Base-by-base conservation (phyloP, 2,329 filamentous ascomycete genomes). In the Fusarium poae region DNA sequence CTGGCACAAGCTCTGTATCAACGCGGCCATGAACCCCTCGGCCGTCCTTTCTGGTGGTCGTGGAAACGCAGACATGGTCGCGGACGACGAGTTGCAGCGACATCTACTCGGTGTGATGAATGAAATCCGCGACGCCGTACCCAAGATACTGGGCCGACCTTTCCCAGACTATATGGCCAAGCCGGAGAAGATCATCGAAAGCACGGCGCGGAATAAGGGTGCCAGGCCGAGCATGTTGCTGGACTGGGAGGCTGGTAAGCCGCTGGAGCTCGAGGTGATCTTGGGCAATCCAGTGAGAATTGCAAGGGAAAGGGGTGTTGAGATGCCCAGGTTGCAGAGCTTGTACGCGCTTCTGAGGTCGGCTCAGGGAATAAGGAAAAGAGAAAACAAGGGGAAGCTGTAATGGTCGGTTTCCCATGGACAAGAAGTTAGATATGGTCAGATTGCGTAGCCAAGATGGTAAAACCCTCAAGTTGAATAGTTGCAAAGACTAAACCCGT, bases 1-100 rank as follows among this genome's bases (percentile, higher is more conserved):
- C 25, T 93, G 91, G 91, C 90, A 92, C 78, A 93, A 93, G 78
- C 86, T 92, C 65, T 90, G 89, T 72, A 92, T 93, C 81, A 93
- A 93, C 77, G 89, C 90, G 0, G 87, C 89, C 52, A 91, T 92
- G 85, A 93, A 93, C 79, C 90, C 91, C 0, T 89, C 88, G 1
- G 88, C 90, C 3, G 89, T 92, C 10, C 83, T 93, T 1, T 87
- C 86, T 1, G 88, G 89, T 15, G 89, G 89, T 2, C 81, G 84
- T 3, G 85, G 87, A 54, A 92, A 92, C 74, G 85, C 88, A 45
- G 85, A 86, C 65, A 92, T 93, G 88, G 83, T 88, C 7, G 78
- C 80, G 15, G 90, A 92, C 70, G 77, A 85, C 0, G 89, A 92
- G 74, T 79, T 92, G 39, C 83, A 85, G 44, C 77, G 78, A 23